Conservation (phyloP, 106 monocot genomes). For the Apostasia ramifera region DNA sequence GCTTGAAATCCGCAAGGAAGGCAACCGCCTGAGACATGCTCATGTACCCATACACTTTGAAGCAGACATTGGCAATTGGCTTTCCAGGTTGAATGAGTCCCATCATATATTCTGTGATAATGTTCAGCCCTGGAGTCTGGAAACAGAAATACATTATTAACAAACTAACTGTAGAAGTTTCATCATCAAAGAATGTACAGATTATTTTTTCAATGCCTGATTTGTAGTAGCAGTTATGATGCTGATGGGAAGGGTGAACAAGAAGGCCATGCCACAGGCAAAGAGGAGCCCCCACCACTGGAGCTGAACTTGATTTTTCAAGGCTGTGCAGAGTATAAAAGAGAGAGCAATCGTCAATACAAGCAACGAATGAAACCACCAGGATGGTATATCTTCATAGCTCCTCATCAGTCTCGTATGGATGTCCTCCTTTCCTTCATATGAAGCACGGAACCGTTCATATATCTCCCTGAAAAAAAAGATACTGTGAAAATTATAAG, state of each 20-base stretch:
- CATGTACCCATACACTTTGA: slow-evolving; percentile 96
- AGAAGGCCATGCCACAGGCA: slow-evolving; percentile 80
- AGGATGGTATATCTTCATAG: slow-evolving; percentile 71
- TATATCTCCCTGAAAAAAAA: slow-evolving; percentile 66
- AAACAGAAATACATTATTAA: neutral
- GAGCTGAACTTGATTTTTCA: slow-evolving; percentile 78
- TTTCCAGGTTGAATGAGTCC: slow-evolving; percentile 76
- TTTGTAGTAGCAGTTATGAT: slow-evolving; percentile 97
- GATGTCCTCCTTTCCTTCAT: slow-evolving; percentile 70
- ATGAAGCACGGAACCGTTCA: slow-evolving; percentile 55
- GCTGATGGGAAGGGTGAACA: slow-evolving; percentile 90
- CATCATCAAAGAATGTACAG: neutral
- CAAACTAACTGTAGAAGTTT: too few relatives aligned
- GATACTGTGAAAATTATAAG: too few relatives aligned
- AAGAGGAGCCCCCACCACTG: slow-evolving; percentile 91
- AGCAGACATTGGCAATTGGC: slow-evolving; percentile 89
- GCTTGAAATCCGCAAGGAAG: slow-evolving; percentile 87
- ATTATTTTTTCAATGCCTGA: slow-evolving; percentile 31
- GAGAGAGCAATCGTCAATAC: slow-evolving; percentile 35
- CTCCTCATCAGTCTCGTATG: slow-evolving; percentile 85
- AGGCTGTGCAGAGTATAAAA: slow-evolving; percentile 60
- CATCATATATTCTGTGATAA: slow-evolving; percentile 90
- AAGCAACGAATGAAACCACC: slow-evolving; percentile 81
- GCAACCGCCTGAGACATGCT: slow-evolving; percentile 93
- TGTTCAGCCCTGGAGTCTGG: slow-evolving; percentile 87